Evolutionary conservation across 441 rosid genomes (phyloP), one percentile per base, ranked within the genome.

Genomic region (Cnidoscolus chayamansa): DNA sequence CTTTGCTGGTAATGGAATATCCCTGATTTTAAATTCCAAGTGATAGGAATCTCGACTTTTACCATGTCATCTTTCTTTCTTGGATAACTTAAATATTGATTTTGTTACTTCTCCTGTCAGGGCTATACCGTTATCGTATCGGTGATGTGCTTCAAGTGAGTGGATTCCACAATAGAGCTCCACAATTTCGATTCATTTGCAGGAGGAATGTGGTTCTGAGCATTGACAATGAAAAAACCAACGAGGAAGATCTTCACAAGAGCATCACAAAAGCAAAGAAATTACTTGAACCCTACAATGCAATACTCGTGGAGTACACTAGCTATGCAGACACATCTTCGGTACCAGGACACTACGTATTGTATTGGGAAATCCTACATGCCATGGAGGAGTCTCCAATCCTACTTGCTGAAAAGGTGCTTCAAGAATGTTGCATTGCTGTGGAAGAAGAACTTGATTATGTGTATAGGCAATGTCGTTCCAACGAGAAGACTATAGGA

Each of bases 121-220:
- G 98, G 48, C 75, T 93, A 31, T 77, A 82, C 68, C 86, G 97
- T 37, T 89, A 93, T 78, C 88, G 94, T 8, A 83, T 93, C 4
- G 98, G 98, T 0, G 98, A 93, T 78, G 91, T 93, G 75, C 94
- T 93, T 57, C 96, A 85, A 81, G 98, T 89, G 76, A 82, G 87
- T 0, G 91, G 93, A 45, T 93, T 89, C 79, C 83, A 93, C 90
- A 89, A 93, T 72, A 74, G 70, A 58, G 96, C 96, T 37, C 98
- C 98, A 3, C 96, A 93, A 1, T 91, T 93, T 80, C 85, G 90
- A 59, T 93, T 93, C 85, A 89, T 93, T 70, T 91, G 98, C 86
- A 79, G 98, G 86, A 88, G 92, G 75, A 91, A 93, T 65, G 97
- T 93, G 47, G 86, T 93, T 59, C 87, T 93, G n/a, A 91, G 98